phyloP scores from a whole-genome alignment of 495 filamentous ascomycete species.

The Penicillium macrosclerotiorum region DNA sequence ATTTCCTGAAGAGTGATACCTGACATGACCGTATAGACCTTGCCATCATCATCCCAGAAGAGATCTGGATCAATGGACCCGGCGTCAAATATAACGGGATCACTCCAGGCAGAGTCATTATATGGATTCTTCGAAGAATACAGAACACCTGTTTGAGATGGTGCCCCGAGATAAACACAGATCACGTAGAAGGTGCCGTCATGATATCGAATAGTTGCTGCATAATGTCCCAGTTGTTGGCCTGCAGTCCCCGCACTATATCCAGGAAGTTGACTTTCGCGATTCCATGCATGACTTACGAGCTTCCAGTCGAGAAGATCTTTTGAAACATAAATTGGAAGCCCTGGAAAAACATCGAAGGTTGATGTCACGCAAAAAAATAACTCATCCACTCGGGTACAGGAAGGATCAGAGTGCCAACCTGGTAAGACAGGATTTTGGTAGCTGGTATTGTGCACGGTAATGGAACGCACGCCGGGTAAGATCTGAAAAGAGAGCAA shows the following conservation, averaged over 20 bases:
- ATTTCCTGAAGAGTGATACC: slow-evolving; percentile 13
- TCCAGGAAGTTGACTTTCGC: slow-evolving; percentile 11
- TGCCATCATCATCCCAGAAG: slow-evolving; percentile 27
- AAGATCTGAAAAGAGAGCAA: too few species aligned
- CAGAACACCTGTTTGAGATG: slow-evolving; percentile 5
- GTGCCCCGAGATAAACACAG: background rate
- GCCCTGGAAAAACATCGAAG: slow-evolving; percentile 21
- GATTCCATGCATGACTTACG: slow-evolving; percentile 17
- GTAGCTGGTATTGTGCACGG: background rate
- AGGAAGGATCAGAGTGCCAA: slow-evolving; percentile 27
- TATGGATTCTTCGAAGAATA: slow-evolving; percentile 18
- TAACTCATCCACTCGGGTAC: slow-evolving; percentile 20
- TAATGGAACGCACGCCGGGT: too few species aligned
- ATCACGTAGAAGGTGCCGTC: slow-evolving; percentile 22
- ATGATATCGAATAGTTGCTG: slow-evolving; percentile 23
- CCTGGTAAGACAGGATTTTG: slow-evolving; percentile 25
- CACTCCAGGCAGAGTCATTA: slow-evolving; percentile 18
- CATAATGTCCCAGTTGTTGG: slow-evolving; percentile 21
- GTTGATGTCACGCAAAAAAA: slow-evolving; percentile 24
- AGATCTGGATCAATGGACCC: slow-evolving; percentile 23
- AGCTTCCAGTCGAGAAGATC: slow-evolving; percentile 26
- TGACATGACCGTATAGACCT: slow-evolving; percentile 12
- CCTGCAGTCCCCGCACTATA: slow-evolving; percentile 13
- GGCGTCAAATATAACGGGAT: slow-evolving; percentile 13
- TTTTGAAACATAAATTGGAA: slow-evolving; percentile 26